Base-by-base conservation (phyloP, 805 yeast species). In the Yarrowia alimentaria region DNA sequence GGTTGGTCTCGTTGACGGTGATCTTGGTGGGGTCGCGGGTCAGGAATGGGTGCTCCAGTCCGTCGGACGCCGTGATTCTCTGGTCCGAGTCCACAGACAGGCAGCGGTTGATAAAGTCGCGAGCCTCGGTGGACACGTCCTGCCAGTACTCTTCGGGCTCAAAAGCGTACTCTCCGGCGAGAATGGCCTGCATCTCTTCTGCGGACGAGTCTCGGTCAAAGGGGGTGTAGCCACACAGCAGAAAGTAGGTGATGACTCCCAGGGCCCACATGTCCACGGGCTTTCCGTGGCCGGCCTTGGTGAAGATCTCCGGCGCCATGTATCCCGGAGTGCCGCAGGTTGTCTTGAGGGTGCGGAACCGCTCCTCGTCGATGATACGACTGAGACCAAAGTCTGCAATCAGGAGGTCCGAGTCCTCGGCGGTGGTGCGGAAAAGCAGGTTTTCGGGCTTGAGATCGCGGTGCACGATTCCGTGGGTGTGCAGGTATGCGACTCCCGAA, bases 361-460 rank as follows among this genome's bases (percentile, higher is more conserved):
- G 61, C 34, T 66, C 67, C 48, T 69, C 67, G 24, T 68, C 69
- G 6, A 76, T 64, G 29, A 75, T 69, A 10, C 78, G 65, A 11
- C 88, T 83, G 21, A 81, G 66, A 2, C 90, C 89, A 63, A 83
- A 83, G 60, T 79, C 83, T 8, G 81, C 82, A 34, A 80, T 68
- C 52, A 76, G 63, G 52, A 78, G 64, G 57, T 68, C 71, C 45
- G 68, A 63, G 40, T 64, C 57, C 40, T 65, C 66, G 30, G 72
- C 67, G 37, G 66, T 56, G 7, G 67, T 62, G 34, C 67, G 66
- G 61, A 82, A 80, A 35, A 83, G 67, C 29, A 83, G 67, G 58
- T 83, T 83, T 58, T 83, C 90, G 0, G 89, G 85, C 61, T 83
- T 83, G 53, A 83, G 64, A 58, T 83, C 90, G 37, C 90, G 73